Evolutionary conservation across 1,139 yeast species (phyloP).

Genomic region (Hemisphaericaspora subhashii): DNA sequence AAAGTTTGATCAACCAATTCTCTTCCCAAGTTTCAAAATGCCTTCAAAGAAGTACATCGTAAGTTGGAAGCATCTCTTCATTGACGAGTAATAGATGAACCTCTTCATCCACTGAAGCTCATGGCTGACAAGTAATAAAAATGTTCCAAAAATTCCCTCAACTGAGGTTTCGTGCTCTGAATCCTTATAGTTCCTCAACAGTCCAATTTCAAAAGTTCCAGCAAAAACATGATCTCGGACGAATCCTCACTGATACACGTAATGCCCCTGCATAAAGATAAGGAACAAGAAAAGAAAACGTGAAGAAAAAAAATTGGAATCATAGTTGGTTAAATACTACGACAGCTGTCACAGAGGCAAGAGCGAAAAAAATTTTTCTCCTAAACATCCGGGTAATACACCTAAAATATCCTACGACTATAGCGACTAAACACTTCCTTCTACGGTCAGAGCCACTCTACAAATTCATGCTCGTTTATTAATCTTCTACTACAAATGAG

Average conservation of each 20-base stretch:
- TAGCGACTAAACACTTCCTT: background rate
- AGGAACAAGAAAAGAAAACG: conserved; percentile 33
- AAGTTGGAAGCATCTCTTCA: background rate
- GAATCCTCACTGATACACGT: conserved; percentile 99
- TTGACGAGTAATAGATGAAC: background rate
- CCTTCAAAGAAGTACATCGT: conserved; percentile 37
- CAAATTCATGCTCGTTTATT: background rate
- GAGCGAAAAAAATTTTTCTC: conserved; percentile 4
- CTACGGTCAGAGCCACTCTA: background rate
- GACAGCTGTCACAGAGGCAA: background rate
- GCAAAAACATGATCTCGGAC: conserved; percentile 99
- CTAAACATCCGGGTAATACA: conserved; percentile 3
- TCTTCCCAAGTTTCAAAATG: conserved; percentile 1
- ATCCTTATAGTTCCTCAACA: too few relatives aligned
- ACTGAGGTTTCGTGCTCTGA: too few relatives aligned
- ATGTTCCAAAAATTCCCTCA: conserved; percentile 81
- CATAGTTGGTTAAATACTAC: conserved; percentile 8
- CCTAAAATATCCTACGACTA: too few relatives aligned
- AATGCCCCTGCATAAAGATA: conserved; percentile 99
- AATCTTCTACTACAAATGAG: conserved; percentile 7
- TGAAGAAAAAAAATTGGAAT: conserved; percentile 5
- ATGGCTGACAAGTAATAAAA: too few relatives aligned
- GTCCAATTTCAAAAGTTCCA: too few relatives aligned
- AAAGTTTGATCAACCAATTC: conserved; percentile 5
- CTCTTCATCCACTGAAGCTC: background rate